Conservation (phyloP, 495 filamentous ascomycete species). For the Cercophora sp. region DNA sequence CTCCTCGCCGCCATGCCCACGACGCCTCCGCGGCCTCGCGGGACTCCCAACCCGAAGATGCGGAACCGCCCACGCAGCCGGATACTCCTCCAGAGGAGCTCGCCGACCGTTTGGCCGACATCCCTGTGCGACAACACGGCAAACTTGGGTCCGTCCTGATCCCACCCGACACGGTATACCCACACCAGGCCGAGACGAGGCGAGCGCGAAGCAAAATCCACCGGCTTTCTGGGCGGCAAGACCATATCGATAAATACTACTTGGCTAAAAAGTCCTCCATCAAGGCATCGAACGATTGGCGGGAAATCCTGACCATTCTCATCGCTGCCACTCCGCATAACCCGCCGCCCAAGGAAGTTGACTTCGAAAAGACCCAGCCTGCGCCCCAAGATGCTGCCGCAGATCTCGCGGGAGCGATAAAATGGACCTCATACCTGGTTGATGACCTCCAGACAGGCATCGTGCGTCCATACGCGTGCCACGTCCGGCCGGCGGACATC, state of each 20-base stretch:
- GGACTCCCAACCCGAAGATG: background rate
- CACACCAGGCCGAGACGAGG: too few relatives aligned
- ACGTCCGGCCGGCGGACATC: conserved; percentile 16
- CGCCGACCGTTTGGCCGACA: background rate
- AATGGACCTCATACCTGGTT: background rate
- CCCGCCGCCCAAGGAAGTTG: background rate
- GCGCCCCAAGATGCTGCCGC: background rate
- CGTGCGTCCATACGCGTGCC: background rate
- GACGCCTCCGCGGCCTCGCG: background rate
- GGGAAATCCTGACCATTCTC: background rate
- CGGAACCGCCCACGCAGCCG: background rate
- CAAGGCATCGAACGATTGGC: background rate
- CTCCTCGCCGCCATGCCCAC: background rate
- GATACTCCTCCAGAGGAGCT: background rate
- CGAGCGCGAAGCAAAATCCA: background rate
- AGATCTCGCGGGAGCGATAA: background rate
- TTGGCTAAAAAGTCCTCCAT: background rate
- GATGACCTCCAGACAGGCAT: background rate
- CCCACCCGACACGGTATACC: too few relatives aligned
- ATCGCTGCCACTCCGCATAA: background rate
- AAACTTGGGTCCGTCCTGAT: background rate
- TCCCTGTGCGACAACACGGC: background rate
- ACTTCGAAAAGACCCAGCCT: background rate
- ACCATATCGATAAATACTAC: background rate
- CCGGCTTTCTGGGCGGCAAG: background rate